Percentiles rank a stretch among this genome's conserved stretches.
Conservation (phyloP, 1,284 basidiomycete genomes). For the Rhodotorula mucilaginosa region DNA sequence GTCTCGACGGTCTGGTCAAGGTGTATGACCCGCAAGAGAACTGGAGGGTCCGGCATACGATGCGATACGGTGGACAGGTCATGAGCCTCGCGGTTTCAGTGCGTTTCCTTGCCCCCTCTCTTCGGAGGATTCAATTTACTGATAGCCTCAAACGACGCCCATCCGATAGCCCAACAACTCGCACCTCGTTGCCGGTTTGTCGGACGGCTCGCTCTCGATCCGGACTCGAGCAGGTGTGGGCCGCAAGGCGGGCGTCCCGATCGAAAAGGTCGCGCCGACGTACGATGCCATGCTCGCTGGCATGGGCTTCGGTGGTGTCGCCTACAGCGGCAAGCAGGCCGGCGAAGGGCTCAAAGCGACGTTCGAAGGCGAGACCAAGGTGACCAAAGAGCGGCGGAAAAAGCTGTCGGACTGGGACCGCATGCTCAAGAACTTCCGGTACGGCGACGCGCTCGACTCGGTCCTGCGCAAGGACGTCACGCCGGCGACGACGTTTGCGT, state of each 20-base stretch:
- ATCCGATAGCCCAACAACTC: constrained; percentile 82
- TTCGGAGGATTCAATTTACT: neutral
- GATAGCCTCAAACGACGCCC: neutral
- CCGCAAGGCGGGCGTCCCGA: constrained; percentile 29
- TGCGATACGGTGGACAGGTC: constrained; percentile 94
- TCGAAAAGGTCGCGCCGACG: constrained; percentile 30
- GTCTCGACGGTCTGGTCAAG: constrained; percentile 96
- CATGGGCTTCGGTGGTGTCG: constrained; percentile 34
- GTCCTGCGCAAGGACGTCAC: constrained; percentile 75
- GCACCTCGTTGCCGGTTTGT: constrained; percentile 92
- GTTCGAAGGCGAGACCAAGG: constrained; percentile 38
- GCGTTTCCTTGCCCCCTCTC: constrained; percentile 46
- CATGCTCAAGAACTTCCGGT: constrained; percentile 87
- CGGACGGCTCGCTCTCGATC: constrained; percentile 85
- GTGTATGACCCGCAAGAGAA: constrained; percentile 87
- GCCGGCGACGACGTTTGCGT: constrained; percentile 80
- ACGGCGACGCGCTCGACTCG: constrained; percentile 87
- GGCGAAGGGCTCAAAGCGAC: constrained; percentile 38
- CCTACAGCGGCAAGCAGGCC: constrained; percentile 34
- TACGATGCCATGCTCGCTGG: constrained; percentile 38
- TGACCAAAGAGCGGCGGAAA: constrained; percentile 61
- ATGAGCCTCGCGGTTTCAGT: constrained; percentile 88
- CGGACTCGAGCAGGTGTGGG: constrained; percentile 37
- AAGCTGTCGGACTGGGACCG: constrained; percentile 84
- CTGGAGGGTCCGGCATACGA: constrained; percentile 95